These are phyloP conservation scores for Aspergillus funiculosus DNA, from an alignment of 495 filamentous ascomycete genomes.

Conservation along the genomic window DNA sequence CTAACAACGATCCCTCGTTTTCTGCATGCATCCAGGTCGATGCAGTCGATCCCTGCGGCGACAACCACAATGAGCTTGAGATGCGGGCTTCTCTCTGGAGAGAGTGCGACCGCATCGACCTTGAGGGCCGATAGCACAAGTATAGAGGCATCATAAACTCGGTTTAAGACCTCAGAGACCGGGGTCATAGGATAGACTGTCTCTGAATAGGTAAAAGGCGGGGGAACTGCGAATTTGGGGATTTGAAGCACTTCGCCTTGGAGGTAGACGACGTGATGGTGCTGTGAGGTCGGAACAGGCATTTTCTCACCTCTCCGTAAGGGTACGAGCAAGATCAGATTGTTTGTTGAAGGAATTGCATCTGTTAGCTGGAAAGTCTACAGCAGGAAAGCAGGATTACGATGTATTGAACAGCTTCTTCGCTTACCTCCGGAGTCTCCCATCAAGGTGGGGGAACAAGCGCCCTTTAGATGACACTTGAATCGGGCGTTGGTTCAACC, in stretches of 20 bases:
- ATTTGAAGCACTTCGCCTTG: constrained; percentile 20
- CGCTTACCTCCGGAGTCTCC: too few species aligned
- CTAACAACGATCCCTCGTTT: constrained; percentile 42
- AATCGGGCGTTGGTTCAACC: too few species aligned
- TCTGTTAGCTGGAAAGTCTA: too few species aligned
- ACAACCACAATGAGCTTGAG: constrained; percentile 48
- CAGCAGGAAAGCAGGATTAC: too few species aligned
- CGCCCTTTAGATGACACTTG: too few species aligned
- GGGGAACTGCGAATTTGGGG: constrained; percentile 18
- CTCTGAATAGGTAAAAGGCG: constrained; percentile 18
- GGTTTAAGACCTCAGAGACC: constrained; percentile 31
- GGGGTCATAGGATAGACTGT: constrained; percentile 18
- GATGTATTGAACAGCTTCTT: too few species aligned
- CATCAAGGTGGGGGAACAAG: too few species aligned
- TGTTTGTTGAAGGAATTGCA: too few species aligned
- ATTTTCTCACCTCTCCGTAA: too few species aligned
- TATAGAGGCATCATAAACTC: constrained; percentile 47
- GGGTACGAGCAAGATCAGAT: too few species aligned
- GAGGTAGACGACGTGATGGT: constrained; percentile 24
- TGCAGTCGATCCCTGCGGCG: constrained; percentile 49
- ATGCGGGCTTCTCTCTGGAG: constrained; percentile 26
- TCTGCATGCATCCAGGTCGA: constrained; percentile 46
- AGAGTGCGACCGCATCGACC: constrained; percentile 36
- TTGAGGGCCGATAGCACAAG: constrained; percentile 37
- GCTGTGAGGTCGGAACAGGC: constrained; percentile 10